phyloP scores from a whole-genome alignment of 1,139 yeast species.

The Geotrichum klebahnii region DNA sequence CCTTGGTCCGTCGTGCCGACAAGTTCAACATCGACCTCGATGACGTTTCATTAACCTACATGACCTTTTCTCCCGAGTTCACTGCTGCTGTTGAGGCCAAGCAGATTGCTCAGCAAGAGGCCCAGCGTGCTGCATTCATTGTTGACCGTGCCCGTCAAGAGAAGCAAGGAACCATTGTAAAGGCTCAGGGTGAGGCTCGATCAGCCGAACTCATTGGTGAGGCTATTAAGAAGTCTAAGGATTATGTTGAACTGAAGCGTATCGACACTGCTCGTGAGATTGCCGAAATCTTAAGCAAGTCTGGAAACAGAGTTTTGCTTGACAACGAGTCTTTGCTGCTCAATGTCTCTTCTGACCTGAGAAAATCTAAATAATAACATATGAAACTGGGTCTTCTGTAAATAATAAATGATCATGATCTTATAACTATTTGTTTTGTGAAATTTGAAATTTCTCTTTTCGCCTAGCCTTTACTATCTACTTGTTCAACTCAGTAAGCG shows the following conservation, averaged over 20 bases:
- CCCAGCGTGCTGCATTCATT: constrained; percentile 94
- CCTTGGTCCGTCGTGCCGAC: constrained; percentile 83
- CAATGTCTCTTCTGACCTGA: constrained; percentile 69
- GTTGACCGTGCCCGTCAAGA: constrained; percentile 97
- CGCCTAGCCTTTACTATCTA: too few relatives aligned
- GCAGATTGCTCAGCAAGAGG: constrained; percentile 99
- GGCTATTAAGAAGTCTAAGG: constrained; percentile 92
- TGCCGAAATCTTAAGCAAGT: constrained; percentile 74
- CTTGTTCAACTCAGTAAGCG: too few relatives aligned
- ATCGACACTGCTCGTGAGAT: constrained; percentile 96
- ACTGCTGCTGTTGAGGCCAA: constrained; percentile 97
- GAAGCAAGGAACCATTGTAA: constrained; percentile 92
- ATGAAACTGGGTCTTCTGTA: neutral
- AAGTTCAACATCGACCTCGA: constrained; percentile 84
- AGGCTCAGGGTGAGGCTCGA: constrained; percentile 97
- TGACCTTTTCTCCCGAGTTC: constrained; percentile 97
- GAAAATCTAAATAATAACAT: constrained; percentile 18
- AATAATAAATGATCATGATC: constrained; percentile 1
- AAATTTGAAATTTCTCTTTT: too few relatives aligned
- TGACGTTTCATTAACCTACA: constrained; percentile 90
- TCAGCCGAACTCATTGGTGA: constrained; percentile 98
- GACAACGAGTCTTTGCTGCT: constrained; percentile 89
- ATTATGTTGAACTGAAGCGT: constrained; percentile 93
- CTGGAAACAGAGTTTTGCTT: constrained; percentile 87
- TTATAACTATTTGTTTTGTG: neutral